Evolutionary conservation across 441 rosid genomes (phyloP), one percentile per base, ranked within the genome.

Genomic region (Brassica balearica): DNA sequence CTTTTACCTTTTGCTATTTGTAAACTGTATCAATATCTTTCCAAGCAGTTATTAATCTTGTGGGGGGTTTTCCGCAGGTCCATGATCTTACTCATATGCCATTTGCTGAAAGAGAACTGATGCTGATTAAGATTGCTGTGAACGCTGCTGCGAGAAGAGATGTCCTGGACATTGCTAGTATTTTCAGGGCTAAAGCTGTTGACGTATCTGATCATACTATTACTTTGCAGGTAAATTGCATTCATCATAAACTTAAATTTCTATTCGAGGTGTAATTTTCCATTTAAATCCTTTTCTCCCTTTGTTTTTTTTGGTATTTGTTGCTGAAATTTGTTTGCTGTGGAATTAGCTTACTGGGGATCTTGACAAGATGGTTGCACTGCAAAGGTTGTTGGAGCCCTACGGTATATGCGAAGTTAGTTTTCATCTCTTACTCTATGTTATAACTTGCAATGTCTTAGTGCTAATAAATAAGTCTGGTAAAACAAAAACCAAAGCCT

Each of bases 321-420:
- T 46, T 74, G 12, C 69, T 82, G 82, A 76, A 73, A 74, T 70
- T 71, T 72, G 23, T 73, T 65, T 72, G 19, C 15, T 74, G 71
- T 64, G 76, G 23, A 72, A 80, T 36, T 86, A 95, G 97, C 94
- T 95, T 38, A 90, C 96, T 0, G 99, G 99, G 82, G 98, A 93
- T 86, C 80, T 93, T 74, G 87, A 93, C 86, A 95, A 92, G 88
- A 93, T 95, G 98, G 96, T 93, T 73, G 99, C 98, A 6, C 77
- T 95, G 36, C 98, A 93, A 81, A 93, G 97, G 80, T 76, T 95
- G 84, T 80, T 95, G 84, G 99, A 95, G 80, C 97, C 97, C 12
- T 95, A 88, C 60, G 99, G 99, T 76, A 95, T 95, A 78, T 95
- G 99, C 8, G 99, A 95, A 97, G 99, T 95, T 72, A 1, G 88